Evolutionary conservation across 306 rosid species (phyloP).

Genomic region (Ziziphus jujuba): DNA sequence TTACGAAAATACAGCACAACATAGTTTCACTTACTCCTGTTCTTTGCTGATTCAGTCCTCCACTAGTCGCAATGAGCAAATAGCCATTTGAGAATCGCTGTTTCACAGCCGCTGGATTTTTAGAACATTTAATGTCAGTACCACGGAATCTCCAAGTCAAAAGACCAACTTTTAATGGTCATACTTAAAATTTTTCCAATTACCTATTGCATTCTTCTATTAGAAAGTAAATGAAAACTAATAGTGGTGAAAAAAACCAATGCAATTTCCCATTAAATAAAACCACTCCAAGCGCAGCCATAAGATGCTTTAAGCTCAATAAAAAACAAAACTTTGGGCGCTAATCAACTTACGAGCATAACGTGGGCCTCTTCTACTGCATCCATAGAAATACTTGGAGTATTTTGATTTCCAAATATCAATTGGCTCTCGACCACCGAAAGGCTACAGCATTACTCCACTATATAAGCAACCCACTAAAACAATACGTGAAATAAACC

Average conservation of each 20-base stretch:
- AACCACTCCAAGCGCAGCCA: no score
- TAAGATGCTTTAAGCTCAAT: not conserved
- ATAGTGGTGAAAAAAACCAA: no score
- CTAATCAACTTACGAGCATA: constrained; percentile 51
- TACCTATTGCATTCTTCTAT: not conserved
- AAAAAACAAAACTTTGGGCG: not conserved
- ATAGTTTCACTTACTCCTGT: constrained; percentile 72
- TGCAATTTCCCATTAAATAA: no score
- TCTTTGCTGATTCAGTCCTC: constrained; percentile 96
- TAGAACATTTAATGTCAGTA: not conserved
- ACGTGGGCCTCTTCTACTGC: constrained; percentile 72
- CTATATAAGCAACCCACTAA: not conserved
- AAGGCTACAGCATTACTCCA: constrained; percentile 44
- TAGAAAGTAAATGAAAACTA: not conserved
- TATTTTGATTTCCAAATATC: constrained; percentile 87
- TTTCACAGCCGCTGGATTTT: constrained; percentile 56
- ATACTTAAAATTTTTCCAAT: no score
- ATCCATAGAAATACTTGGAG: constrained; percentile 73
- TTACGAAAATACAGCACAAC: constrained; percentile 7
- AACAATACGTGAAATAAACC: not conserved
- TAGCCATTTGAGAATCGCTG: constrained; percentile 80
- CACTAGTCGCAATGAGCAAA: constrained; percentile 94
- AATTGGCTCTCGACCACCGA: constrained; percentile 50
- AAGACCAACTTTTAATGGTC: no score
- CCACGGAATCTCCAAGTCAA: no score